Evolutionary conservation across 2,329 filamentous ascomycete genomes (phyloP), one percentile per base, ranked within the genome.

Genomic region (Alternaria rosae): DNA sequence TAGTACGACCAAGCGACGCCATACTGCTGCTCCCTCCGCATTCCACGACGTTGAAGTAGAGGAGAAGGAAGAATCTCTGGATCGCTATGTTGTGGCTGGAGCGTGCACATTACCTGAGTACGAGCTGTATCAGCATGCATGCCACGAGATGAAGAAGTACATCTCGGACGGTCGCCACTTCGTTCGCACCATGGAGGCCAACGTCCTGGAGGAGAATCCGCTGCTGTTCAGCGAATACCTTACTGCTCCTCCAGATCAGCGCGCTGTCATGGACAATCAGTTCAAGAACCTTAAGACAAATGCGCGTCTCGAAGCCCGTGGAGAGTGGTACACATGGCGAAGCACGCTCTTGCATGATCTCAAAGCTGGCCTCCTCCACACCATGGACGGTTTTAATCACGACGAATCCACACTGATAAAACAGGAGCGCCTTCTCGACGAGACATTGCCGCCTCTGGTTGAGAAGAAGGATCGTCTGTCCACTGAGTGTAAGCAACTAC

Each of bases 271-370:
- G 90, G 94, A 99, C 81, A 95, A 92, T 68, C 94, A 98, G 76
- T 95, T 99, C 84, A 95, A 97, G 79, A 97, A 98, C 74, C 91
- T 97, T 79, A 98, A 97, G 83, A 94, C 93, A 0, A 92, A 97
- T 77, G 93, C 94, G 15, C 88, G 95, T 25, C 85, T 97, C 13
- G 84, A 94, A 54, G 97, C 94, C 82, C 97, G 97, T 77, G 93
- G 92, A 59, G 94, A 95, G 84, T 99, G 95, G 95, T 99, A 99
- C 77, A 91, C 94, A 74, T 99, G 95, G 95, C 90, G 95, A 42
- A 94, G 92, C 85, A 94, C 95, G 72, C 86, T 98, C 23, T 89
- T 92, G 28, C 86, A 93, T 58, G 91, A 92, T 17, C 85, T 99
- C 38, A 93, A 91, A 75, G 89, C 93, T 70, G 94, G 92, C 4